phyloP scores from a whole-genome alignment of 75 land plant genomes.

The Isoetes taiwanensis region DNA sequence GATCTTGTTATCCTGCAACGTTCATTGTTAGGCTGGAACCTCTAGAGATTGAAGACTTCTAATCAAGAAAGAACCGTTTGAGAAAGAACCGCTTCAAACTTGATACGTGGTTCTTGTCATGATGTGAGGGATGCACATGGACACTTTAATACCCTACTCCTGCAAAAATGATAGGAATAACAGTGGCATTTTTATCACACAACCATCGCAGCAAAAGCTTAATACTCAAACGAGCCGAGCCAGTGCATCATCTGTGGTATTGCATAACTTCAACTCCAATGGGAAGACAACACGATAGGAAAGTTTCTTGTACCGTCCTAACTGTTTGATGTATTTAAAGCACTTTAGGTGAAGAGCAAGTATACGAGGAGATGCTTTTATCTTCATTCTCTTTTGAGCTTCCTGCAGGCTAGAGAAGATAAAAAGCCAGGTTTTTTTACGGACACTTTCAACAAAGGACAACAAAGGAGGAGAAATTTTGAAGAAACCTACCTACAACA shows the following conservation, averaged over 20 bases:
- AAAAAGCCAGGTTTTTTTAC: background rate
- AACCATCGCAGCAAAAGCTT: slow-evolving; percentile 85
- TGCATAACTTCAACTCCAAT: slow-evolving; percentile 76
- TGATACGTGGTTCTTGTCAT: too few relatives aligned
- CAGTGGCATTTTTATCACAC: too few relatives aligned
- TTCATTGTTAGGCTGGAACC: too few relatives aligned
- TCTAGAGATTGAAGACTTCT: too few relatives aligned
- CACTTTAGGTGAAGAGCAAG: slow-evolving; percentile 87
- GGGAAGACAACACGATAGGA: slow-evolving; percentile 93
- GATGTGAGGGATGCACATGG: too few relatives aligned
- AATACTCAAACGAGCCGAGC: slow-evolving; percentile 71
- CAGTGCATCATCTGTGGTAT: slow-evolving; percentile 64
- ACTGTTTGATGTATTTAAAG: slow-evolving; percentile 91
- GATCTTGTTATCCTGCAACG: too few relatives aligned
- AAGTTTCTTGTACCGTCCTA: slow-evolving; percentile 87
- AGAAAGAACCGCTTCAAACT: too few relatives aligned
- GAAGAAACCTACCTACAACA: slow-evolving; percentile 89
- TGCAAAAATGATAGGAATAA: too few relatives aligned
- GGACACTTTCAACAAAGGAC: background rate
- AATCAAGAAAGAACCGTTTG: too few relatives aligned
- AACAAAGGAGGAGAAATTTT: background rate
- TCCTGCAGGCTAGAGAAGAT: slow-evolving; percentile 86
- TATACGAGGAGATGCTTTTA: slow-evolving; percentile 74
- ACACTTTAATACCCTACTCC: too few relatives aligned
- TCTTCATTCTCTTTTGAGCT: slow-evolving; percentile 96